Evolutionary conservation across 1,139 yeast species (phyloP).

Genomic region (Suhomyces terraborum): DNA sequence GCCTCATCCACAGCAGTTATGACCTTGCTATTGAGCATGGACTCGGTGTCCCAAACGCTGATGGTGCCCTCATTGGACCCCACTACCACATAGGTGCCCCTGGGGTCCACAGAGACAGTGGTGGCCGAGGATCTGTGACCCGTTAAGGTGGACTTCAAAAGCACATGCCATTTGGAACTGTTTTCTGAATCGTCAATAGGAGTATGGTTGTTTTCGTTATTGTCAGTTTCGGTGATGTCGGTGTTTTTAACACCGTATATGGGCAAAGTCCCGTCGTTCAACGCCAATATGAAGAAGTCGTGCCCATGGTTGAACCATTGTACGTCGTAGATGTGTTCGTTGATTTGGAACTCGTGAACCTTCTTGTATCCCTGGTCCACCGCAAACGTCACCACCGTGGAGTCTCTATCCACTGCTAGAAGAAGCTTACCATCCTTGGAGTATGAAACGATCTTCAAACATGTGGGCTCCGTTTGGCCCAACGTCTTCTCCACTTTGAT

Average conservation of each 20-base stretch:
- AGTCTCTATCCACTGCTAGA: constrained; percentile 48
- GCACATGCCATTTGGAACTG: constrained; percentile 1
- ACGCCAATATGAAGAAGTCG: constrained; percentile 38
- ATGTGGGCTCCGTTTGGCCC: constrained; percentile 16
- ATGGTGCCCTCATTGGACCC: constrained; percentile 75
- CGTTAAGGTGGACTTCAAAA: constrained; percentile 30
- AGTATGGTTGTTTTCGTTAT: no score
- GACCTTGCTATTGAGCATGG: constrained; percentile 47
- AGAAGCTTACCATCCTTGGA: constrained; percentile 57
- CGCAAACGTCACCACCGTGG: constrained; percentile 30
- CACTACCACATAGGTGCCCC: constrained; percentile 54
- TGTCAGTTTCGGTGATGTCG: not conserved
- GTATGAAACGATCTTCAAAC: constrained; percentile 43
- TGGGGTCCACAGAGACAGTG: constrained; percentile 56
- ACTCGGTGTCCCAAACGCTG: constrained; percentile 57
- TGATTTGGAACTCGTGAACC: constrained; percentile 26
- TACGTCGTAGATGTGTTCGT: constrained; percentile 37
- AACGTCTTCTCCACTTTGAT: constrained; percentile 27
- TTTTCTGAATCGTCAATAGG: no score
- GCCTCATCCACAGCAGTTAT: constrained; percentile 54
- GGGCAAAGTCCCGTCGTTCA: constrained; percentile 38
- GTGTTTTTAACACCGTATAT: constrained; percentile 23
- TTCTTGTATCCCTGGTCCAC: constrained; percentile 30
- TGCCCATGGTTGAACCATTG: constrained; percentile 34
- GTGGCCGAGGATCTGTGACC: constrained; percentile 59